A percentile compares a stretch with the other conserved stretches of the same genome.
Conservation (phyloP, 768 basidiomycete genomes). For the Galerina sulciceps region DNA sequence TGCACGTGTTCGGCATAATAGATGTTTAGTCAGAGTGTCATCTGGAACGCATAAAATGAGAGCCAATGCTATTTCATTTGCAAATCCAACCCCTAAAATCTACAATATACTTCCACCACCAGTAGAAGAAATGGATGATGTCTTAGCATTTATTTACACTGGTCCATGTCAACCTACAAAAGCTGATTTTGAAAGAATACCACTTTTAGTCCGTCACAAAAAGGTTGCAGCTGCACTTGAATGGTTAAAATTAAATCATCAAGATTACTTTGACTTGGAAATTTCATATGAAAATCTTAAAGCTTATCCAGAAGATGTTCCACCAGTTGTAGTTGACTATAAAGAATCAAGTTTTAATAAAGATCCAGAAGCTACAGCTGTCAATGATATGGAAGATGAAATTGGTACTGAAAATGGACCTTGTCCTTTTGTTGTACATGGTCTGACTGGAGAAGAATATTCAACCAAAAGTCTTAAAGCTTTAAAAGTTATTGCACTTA, state of each 20-base stretch:
- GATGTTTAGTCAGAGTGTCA: conserved; percentile 25
- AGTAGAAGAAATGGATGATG: conserved; percentile 33
- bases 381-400: conserved; percentile 29
- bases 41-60: conserved; percentile 29
- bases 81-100: conserved; percentile 26
- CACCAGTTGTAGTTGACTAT: conserved; percentile 23
- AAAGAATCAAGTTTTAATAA: conserved; percentile 9
- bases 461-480: conserved; percentile 18
- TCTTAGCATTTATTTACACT: conserved; percentile 39
- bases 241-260: conserved; percentile 40
- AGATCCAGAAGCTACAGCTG: conserved; percentile 26
- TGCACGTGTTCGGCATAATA: conserved; percentile 23
- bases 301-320: conserved; percentile 25
- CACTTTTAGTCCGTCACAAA: conserved; percentile 30
- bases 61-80: conserved; percentile 26
- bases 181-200: conserved; percentile 28
- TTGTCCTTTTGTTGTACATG: conserved; percentile 42
- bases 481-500: conserved; percentile 24
- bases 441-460: conserved; percentile 31
- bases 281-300: conserved; percentile 30
- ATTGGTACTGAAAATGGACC: conserved; percentile 29
- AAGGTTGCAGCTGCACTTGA: conserved; percentile 30
- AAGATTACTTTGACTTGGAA: conserved; percentile 32
- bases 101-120: conserved; percentile 28
- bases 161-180: conserved; percentile 31